phyloP scores from a whole-genome alignment of 371 early-diverging fungal species.

The Mortierella polycephala region DNA sequence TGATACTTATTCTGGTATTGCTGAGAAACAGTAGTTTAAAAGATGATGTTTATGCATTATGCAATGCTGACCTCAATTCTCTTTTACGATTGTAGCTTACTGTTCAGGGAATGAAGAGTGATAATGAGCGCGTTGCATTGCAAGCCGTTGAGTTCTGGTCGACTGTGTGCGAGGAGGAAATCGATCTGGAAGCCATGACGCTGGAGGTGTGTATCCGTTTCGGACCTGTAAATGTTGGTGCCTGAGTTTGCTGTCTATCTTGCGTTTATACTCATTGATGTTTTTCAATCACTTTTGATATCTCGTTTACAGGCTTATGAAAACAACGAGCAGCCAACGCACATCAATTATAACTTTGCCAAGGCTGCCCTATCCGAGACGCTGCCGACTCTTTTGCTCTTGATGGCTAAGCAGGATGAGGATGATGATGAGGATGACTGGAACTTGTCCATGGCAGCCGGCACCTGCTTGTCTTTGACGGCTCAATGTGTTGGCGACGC shows the following conservation, averaged over 20 bases:
- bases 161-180: constrained; percentile 96
- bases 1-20: not conserved
- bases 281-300: not conserved
- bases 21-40: not conserved
- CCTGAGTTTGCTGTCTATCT: not conserved
- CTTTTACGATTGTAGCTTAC: constrained; percentile 71
- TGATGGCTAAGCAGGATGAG: constrained; percentile 94
- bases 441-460: constrained; percentile 97
- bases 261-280: not conserved
- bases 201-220: constrained; percentile 54
- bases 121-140: constrained; percentile 86
- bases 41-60: too few relatives aligned
- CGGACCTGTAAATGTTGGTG: not conserved
- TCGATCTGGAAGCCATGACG: constrained; percentile 70
- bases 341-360: constrained; percentile 79
- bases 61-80: not conserved
- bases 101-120: constrained; percentile 87
- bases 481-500: constrained; percentile 83
- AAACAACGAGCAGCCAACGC: constrained; percentile 66
- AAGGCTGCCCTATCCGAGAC: constrained; percentile 79
- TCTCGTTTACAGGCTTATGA: constrained; percentile 60
- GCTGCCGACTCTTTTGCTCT: constrained; percentile 84
- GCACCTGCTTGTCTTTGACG: constrained; percentile 90
- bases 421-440: constrained; percentile 98
- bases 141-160: constrained; percentile 99